Evolutionary conservation across 495 filamentous ascomycete genomes (phyloP).

Genomic region (Corynascus novoguineensis): DNA sequence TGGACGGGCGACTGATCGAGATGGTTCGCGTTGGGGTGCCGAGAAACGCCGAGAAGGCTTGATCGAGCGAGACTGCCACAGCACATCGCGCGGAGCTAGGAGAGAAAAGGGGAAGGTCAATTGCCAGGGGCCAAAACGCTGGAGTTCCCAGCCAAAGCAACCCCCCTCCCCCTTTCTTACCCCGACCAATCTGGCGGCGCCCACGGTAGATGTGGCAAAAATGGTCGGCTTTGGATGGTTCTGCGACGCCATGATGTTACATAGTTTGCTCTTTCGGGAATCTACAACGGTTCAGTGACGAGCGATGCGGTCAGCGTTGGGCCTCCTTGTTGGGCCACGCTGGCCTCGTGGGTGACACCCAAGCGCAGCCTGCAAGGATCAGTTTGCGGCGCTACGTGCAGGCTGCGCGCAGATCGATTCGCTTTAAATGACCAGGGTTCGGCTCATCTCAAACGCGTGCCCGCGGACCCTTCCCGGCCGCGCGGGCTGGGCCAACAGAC

Average conservation of each 20-base stretch:
- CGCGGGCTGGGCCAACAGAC: constrained; percentile 6
- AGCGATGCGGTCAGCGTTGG: background rate
- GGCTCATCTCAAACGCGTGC: constrained; percentile 17
- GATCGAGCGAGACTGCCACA: background rate
- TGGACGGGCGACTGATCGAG: background rate
- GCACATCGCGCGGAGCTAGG: constrained; percentile 3
- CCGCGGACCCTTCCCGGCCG: constrained; percentile 9
- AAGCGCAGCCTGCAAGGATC: background rate
- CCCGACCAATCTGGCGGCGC: background rate
- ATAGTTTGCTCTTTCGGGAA: background rate
- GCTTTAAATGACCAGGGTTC: constrained; percentile 10
- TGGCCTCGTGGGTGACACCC: background rate
- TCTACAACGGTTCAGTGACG: background rate
- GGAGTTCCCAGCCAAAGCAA: constrained; percentile 2
- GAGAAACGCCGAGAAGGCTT: constrained; percentile 15
- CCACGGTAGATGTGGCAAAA: no score
- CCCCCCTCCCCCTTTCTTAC: background rate
- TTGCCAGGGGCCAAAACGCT: constrained; percentile 1
- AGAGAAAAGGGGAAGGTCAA: constrained; percentile 3
- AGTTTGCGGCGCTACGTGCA: background rate
- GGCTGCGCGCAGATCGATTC: constrained; percentile 12
- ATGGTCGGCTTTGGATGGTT: background rate
- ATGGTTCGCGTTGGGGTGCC: constrained; percentile 11
- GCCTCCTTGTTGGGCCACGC: background rate
- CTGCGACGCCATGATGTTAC: background rate